Base-by-base conservation (phyloP, 164 flowering plant genomes). In the Warburgia ugandensis region DNA sequence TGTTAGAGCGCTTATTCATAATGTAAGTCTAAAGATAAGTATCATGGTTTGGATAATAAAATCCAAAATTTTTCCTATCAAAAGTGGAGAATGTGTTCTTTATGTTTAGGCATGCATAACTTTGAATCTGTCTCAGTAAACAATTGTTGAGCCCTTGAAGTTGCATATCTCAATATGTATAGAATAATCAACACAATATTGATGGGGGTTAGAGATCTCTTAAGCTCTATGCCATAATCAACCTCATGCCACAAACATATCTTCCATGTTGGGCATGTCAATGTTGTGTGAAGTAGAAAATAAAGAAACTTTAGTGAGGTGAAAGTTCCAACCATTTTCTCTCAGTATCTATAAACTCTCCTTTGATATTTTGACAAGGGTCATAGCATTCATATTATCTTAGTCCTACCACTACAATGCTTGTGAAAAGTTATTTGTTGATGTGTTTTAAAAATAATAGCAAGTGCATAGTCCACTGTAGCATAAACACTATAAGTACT, bases 351-450 rank as follows among this genome's bases (percentile, higher is more conserved):
- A 29, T 14, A 44, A 25, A 2, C 29, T 16, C 12, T 22, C 12
- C 48, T 23, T 22, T 1, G 29, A 44, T 26, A 44, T 44, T 26
- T 25, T 23, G 3, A 44, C 48, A 5, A 44, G 2, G 6, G 27
- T 44, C 48, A 44, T 44, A 29, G 48, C 29, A 44, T 23, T 26
- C 29, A 44, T 29, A 44, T 22, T 23, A 44, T 44, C 48, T 44
- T 3, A 19, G 12, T 26, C 48, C 12, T 44, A 22, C 13, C 48
- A 2, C 25, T 44, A 29, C 28, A n/a, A n/a, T n/a, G n/a, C n/a
- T n/a, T n/a, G n/a, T n/a, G n/a, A n/a, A n/a, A n/a, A n/a, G n/a
- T n/a, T n/a, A n/a, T n/a, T n/a, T n/a, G n/a, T n/a, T n/a, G n/a
- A n/a, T n/a, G n/a, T n/a, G n/a, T n/a, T n/a, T n/a, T n/a, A n/a